Evolutionary conservation across 2,329 filamentous ascomycete species (phyloP), one percentile per base, ranked within the genome.

Genomic region (Scedosporium dehoogii): DNA sequence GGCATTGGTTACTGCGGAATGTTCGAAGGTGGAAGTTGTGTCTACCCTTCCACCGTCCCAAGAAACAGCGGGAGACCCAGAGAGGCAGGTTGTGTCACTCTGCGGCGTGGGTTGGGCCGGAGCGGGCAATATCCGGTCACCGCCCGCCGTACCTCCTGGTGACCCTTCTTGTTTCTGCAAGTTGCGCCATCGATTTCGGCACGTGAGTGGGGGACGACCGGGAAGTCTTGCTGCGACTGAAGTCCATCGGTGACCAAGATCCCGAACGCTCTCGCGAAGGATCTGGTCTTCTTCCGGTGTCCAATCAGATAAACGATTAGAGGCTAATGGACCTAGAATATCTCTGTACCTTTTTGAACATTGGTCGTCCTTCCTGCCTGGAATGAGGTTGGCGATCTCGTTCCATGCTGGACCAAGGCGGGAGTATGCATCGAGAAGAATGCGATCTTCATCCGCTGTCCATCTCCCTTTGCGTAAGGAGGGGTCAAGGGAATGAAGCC

Each of bases 341-440:
- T 71, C 69, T 44, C 69, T 69, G 51, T 71, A 71, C 60, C 69
- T 64, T 42, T 71, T 71, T 1, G 69, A 70, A 6, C 69, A 71
- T 42, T 71, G 69, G 46, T 70, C 69, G 23, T 71, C 69, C 53
- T 71, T 71, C 44, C 69, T 65, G 12, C 69, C 69, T 1, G 69
- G 69, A 23, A 71, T 71, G 3, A 71, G 64, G 29, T 63, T 58
- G 1, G 69, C 69, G 62, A 70, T 70, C 16, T 70, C 68, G 60
- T 68, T 65, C 69, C 69, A 71, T 2, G 68, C 58, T 0, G 68
- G 68, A 6, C 67, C 67, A 21, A 71, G 65, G 10, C 67, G 66
- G 23, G 69, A 64, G 21, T 71, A 69, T 9, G 69, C 69, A 23
- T 66, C 68, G n/a, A 71, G 66, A 1, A 71, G 61, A 29, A 69